Evolutionary conservation across 192 early-diverging fungal species (phyloP), one percentile per base, ranked within the genome.

Genomic region (Phycomyces nitens): DNA sequence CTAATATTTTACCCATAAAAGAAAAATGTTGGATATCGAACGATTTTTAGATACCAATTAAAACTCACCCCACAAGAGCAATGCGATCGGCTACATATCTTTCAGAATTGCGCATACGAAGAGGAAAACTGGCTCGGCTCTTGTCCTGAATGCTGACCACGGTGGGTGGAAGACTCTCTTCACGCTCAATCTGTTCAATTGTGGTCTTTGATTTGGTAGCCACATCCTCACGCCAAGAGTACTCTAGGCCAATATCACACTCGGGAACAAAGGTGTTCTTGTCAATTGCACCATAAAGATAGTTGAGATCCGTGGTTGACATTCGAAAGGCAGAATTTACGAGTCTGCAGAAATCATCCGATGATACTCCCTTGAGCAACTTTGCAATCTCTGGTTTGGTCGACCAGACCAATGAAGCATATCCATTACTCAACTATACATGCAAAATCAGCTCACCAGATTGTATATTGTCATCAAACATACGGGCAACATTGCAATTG

Each of bases 401-500:
- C 8, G 96, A 94, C 96, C 96, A 99, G 2, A 99, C 93, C 61
- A 99, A 77, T 26, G 94, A 93, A 54, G 88, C 80, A 60, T 76
- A 71, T 22, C 68, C 81, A 26, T 78, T 72, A 52, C 77, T 75
- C 8, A 92, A 71, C 88, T 92, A 65, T 44, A 14, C 12, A 42
- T 53, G 14, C 41, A n/a, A 10, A 5, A 20, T 39, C 29, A 53
- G 50, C 53, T 54, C 24, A 38, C 1, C 38, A 24, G 7, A 27
- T 49, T 16, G 10, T 47, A 14, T 23, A 21, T 42, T 68, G 40
- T 60, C 22, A 40, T 55, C 14, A 41, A 39, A 58, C 75, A 65
- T 82, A 93, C 88, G n/a, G 97, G 97, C 41, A 99, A 79, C 71
- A 96, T 78, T 5, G 95, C 94, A 49, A 99, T 85, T 0, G 97